Conservation (phyloP, 192 early-diverging fungal genomes). For the Pilobolus umbonatus region DNA sequence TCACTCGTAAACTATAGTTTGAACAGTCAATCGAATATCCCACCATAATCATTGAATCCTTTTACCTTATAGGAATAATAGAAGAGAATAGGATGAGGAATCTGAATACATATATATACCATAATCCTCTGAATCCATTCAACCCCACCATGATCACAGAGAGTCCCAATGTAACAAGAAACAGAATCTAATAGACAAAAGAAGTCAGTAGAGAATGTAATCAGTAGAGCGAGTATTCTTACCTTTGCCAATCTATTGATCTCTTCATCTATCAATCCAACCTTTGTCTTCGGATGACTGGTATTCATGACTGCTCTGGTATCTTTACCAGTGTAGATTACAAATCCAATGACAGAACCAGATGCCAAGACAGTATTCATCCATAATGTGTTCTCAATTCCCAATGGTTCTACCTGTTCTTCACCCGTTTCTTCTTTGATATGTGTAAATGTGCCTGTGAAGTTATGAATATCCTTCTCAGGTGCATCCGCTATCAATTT, state of each 20-base stretch:
- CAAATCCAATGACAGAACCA: slow-evolving; percentile 79
- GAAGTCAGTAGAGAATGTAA: no score
- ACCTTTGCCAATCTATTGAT: slow-evolving; percentile 91
- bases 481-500: slow-evolving; percentile 68
- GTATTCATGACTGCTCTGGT: slow-evolving; percentile 98
- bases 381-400: slow-evolving; percentile 92
- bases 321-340: slow-evolving; percentile 89
- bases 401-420: slow-evolving; percentile 61
- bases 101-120: slow-evolving; percentile 89
- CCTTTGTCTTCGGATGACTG: slow-evolving; percentile 86
- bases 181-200: slow-evolving; percentile 78
- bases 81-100: slow-evolving; percentile 95
- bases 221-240: no score
- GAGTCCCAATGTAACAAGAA: slow-evolving; percentile 75
- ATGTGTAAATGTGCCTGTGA: slow-evolving; percentile 72
- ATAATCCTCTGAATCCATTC: slow-evolving; percentile 84
- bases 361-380: slow-evolving; percentile 94
- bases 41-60: background rate
- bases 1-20: slow-evolving; percentile 70
- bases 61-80: slow-evolving; percentile 87
- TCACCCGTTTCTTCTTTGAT: slow-evolving; percentile 16
- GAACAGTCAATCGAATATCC: background rate
- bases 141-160: slow-evolving; percentile 86
- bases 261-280: slow-evolving; percentile 85
- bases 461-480: slow-evolving; percentile 91